phyloP scores from a whole-genome alignment of 306 rosid genomes.

The Potentilla sterilis region DNA sequence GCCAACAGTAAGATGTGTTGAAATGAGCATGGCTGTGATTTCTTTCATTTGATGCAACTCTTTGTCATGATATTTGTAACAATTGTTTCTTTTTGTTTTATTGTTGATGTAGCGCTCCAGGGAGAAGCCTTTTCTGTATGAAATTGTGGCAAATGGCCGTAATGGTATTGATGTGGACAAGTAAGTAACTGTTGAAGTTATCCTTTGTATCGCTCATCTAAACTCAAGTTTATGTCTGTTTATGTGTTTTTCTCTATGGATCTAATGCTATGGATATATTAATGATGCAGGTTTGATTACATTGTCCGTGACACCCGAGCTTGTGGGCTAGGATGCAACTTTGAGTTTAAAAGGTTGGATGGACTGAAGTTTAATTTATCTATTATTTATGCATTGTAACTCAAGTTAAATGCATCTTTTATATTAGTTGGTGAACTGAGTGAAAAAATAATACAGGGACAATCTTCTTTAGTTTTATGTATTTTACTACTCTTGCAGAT shows the following conservation, averaged over 20 bases:
- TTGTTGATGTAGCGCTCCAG: conserved; percentile 46
- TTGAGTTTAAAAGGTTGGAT: conserved; percentile 70
- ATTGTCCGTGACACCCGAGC: conserved; percentile 87
- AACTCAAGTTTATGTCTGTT: conserved; percentile 6
- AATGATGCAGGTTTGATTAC: conserved; percentile 79
- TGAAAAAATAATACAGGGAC: conserved; percentile 7
- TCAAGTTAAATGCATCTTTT: background rate
- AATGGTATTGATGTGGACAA: conserved; percentile 99
- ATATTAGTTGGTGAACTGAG: conserved; percentile 1
- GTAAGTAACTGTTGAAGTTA: conserved; percentile 40
- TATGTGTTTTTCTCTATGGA: conserved; percentile 12
- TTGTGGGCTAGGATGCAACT: conserved; percentile 89
- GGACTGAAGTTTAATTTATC: background rate
- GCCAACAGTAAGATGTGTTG: conserved; percentile 49
- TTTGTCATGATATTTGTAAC: background rate
- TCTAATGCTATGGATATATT: conserved; percentile 27
- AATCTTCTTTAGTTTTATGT: conserved; percentile 20
- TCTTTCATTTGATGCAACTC: conserved; percentile 4
- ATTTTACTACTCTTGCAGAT: conserved; percentile 44
- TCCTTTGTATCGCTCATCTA: conserved; percentile 5
- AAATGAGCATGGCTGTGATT: background rate
- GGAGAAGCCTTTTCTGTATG: conserved; percentile 82
- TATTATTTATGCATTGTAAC: background rate
- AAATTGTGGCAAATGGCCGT: conserved; percentile 96
- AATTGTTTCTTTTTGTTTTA: background rate